phyloP scores from a whole-genome alignment of 1,139 yeast genomes.

The Candida albicans region DNA sequence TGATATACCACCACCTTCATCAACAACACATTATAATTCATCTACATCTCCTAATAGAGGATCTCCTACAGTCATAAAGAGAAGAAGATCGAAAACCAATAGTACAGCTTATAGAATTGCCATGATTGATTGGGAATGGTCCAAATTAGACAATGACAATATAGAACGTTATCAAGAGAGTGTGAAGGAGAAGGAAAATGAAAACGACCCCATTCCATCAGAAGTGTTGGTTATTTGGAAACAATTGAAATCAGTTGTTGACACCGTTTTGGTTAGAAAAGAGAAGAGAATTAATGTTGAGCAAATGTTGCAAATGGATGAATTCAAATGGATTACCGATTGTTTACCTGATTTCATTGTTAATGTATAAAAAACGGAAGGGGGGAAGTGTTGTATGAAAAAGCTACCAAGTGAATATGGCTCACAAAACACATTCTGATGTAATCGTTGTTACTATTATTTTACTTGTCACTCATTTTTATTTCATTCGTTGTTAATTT shows the following conservation, averaged over 20 bases:
- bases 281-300: constrained; percentile 28
- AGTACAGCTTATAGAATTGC: constrained; percentile 88
- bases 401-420: no score
- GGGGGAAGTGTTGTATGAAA: no score
- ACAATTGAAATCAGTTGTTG: constrained; percentile 33
- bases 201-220: constrained; percentile 11
- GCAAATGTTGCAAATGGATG: constrained; percentile 15
- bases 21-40: neutral
- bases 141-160: constrained; percentile 16
- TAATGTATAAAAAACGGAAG: neutral
- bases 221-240: constrained; percentile 25
- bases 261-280: constrained; percentile 39
- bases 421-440: no score
- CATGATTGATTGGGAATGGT: constrained; percentile 91
- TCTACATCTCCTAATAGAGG: constrained; percentile 21
- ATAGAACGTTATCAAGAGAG: neutral
- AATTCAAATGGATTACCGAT: constrained; percentile 24
- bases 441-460: no score
- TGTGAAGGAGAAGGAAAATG: neutral
- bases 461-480: no score
- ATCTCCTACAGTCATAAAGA: constrained; percentile 46
- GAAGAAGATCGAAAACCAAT: constrained; percentile 50
- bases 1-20: constrained; percentile 38
- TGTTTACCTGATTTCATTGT: constrained; percentile 16
- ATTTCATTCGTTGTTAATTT: no score